A percentile compares a stretch with the other conserved stretches of the same genome.
phyloP scores from a whole-genome alignment of 257 asterid species.

The Plectranthus barbatus region DNA sequence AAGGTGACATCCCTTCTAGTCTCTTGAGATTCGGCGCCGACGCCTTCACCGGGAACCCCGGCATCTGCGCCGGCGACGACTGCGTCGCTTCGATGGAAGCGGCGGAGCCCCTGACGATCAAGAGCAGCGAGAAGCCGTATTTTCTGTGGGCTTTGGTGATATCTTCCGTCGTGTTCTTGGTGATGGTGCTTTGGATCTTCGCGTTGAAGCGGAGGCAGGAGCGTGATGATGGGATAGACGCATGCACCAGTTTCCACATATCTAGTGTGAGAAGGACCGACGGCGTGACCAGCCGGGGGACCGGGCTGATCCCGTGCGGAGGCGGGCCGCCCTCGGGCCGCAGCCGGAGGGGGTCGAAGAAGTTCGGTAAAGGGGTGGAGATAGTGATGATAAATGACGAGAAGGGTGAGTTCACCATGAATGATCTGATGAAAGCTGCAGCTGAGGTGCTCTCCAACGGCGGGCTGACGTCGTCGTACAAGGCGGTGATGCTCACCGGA shows the following conservation, averaged over 20 bases:
- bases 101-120: neutral
- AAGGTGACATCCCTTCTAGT: constrained; percentile 50
- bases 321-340: neutral
- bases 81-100: too few relatives aligned
- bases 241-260: neutral
- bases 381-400: constrained; percentile 47
- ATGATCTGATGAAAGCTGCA: constrained; percentile 72
- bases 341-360: constrained; percentile 1
- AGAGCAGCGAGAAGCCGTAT: neutral
- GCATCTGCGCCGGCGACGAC: constrained; percentile 39
- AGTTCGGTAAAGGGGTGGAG: constrained; percentile 29
- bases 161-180: constrained; percentile 6
- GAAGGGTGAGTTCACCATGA: constrained; percentile 56
- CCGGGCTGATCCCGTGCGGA: constrained; percentile 16
- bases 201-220: constrained; percentile 30
- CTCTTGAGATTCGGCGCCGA: constrained; percentile 26
- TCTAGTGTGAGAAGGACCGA: constrained; percentile 22
- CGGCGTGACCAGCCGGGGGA: neutral
- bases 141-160: constrained; percentile 20
- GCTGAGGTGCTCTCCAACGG: constrained; percentile 77
- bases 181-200: constrained; percentile 24
- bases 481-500: constrained; percentile 55
- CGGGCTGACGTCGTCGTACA: constrained; percentile 50
- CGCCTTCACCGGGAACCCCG: constrained; percentile 46
- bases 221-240: neutral